Conservation (phyloP, 2,329 filamentous ascomycete species). For the Aschersonia sp. region DNA sequence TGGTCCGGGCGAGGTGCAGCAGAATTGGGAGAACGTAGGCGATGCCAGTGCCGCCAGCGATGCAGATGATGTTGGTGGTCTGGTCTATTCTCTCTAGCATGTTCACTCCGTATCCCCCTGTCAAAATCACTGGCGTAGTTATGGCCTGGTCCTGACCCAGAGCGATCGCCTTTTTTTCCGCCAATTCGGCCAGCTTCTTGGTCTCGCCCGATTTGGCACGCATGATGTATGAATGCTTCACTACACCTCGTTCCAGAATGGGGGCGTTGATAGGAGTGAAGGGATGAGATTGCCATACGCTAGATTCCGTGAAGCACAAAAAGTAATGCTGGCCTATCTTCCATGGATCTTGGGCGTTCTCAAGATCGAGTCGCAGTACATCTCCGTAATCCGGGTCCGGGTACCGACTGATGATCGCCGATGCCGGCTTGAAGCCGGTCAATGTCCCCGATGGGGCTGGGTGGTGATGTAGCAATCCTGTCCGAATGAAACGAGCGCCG, state of each 20-base stretch:
- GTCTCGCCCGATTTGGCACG: slow-evolving; percentile 47
- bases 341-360: slow-evolving; percentile 47
- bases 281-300: slow-evolving; percentile 59
- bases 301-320: slow-evolving; percentile 50
- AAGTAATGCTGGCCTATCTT: slow-evolving; percentile 58
- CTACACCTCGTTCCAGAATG: slow-evolving; percentile 19
- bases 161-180: slow-evolving; percentile 19
- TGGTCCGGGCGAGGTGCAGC: slow-evolving; percentile 16
- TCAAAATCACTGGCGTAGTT: slow-evolving; percentile 42
- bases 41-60: slow-evolving; percentile 25
- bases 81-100: slow-evolving; percentile 26
- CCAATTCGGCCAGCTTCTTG: slow-evolving; percentile 32
- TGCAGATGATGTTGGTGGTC: slow-evolving; percentile 23
- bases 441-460: slow-evolving; percentile 20
- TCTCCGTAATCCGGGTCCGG: slow-evolving; percentile 41
- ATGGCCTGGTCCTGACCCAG: slow-evolving; percentile 7
- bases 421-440: slow-evolving; percentile 39
- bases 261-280: slow-evolving; percentile 50
- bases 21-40: slow-evolving; percentile 23
- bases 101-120: slow-evolving; percentile 47
- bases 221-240: slow-evolving; percentile 41
- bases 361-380: slow-evolving; percentile 52
- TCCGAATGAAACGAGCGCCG: slow-evolving; percentile 40
- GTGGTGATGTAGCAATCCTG: slow-evolving; percentile 45
- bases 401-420: slow-evolving; percentile 32